These are phyloP conservation scores for Pholiota adiposa DNA, from an alignment of 1,284 basidiomycete species.

Conservation along the genomic window DNA sequence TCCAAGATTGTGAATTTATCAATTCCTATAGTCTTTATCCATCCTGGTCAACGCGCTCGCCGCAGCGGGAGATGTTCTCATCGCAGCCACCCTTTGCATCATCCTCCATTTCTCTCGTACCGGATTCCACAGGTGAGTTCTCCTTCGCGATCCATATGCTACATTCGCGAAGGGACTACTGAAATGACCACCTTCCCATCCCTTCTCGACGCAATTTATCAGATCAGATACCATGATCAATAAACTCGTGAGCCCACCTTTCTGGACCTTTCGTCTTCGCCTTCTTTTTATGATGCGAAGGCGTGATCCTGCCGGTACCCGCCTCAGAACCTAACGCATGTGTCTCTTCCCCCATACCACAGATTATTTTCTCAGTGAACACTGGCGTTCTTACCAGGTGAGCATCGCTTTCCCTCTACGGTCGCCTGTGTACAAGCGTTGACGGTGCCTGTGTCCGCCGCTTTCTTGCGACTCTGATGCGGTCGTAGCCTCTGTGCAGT, in stretches of 20 bases:
- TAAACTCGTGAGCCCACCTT: constrained; percentile 40
- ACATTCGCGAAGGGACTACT: too few species aligned
- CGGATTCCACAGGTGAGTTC: constrained; percentile 48
- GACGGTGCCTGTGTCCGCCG: background rate
- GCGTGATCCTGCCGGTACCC: background rate
- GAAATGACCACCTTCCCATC: too few species aligned
- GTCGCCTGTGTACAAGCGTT: background rate
- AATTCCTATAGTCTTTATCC: constrained; percentile 41
- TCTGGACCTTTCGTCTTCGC: background rate
- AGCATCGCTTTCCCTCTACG: constrained; percentile 10
- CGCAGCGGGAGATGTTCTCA: constrained; percentile 58
- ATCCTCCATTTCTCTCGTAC: constrained; percentile 58
- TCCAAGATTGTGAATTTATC: background rate
- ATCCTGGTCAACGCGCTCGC: constrained; percentile 58
- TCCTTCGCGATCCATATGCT: background rate
- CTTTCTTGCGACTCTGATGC: background rate
- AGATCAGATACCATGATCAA: constrained; percentile 55
- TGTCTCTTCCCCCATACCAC: background rate
- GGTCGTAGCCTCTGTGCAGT: constrained; percentile 51
- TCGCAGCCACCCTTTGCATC: constrained; percentile 53
- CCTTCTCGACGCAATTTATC: constrained; percentile 12
- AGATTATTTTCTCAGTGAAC: constrained; percentile 59
- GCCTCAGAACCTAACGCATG: background rate
- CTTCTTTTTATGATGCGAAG: background rate
- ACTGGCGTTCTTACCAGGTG: constrained; percentile 56